phyloP scores from a whole-genome alignment of 129 eudicot species.

The Ambrosia artemisiifolia region DNA sequence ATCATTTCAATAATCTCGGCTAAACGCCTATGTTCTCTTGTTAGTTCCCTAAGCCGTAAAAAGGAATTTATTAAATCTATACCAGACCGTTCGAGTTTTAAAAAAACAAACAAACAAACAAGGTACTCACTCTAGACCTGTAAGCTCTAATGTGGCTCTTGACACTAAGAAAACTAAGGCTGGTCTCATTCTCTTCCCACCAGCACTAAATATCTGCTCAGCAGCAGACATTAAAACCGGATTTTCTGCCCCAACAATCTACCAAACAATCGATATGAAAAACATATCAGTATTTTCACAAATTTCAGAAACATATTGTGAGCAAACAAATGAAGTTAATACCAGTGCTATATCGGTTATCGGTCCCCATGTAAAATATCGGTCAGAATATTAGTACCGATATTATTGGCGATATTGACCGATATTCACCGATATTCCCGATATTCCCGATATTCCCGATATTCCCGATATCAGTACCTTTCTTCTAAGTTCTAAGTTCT shows the following conservation, averaged over 20 bases:
- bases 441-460: too few relatives aligned
- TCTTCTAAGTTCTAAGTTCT: too few relatives aligned
- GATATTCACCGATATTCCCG: too few relatives aligned
- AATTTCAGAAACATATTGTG: too few relatives aligned
- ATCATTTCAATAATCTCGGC: constrained; percentile 86
- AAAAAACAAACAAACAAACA: background rate
- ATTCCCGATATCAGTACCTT: too few relatives aligned
- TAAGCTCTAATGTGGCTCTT: constrained; percentile 73
- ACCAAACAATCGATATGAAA: constrained; percentile 9
- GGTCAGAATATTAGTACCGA: too few relatives aligned
- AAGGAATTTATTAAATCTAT: background rate
- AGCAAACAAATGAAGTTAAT: too few relatives aligned
- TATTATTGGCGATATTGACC: too few relatives aligned
- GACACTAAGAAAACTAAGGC: constrained; percentile 91
- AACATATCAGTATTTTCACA: background rate
- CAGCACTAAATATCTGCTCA: constrained; percentile 91
- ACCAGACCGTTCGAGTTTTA: background rate
- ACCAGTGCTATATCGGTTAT: too few relatives aligned
- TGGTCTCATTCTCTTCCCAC: constrained; percentile 95
- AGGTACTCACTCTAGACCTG: constrained; percentile 63
- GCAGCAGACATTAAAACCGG: constrained; percentile 90
- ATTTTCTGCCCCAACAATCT: constrained; percentile 98
- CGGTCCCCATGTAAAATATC: too few relatives aligned
- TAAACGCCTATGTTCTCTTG: background rate
- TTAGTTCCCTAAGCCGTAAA: constrained; percentile 7